A percentile compares a stretch with the other conserved stretches of the same genome.
Conservation (phyloP, 2,329 filamentous ascomycete genomes). For the Gyromitra esculenta region DNA sequence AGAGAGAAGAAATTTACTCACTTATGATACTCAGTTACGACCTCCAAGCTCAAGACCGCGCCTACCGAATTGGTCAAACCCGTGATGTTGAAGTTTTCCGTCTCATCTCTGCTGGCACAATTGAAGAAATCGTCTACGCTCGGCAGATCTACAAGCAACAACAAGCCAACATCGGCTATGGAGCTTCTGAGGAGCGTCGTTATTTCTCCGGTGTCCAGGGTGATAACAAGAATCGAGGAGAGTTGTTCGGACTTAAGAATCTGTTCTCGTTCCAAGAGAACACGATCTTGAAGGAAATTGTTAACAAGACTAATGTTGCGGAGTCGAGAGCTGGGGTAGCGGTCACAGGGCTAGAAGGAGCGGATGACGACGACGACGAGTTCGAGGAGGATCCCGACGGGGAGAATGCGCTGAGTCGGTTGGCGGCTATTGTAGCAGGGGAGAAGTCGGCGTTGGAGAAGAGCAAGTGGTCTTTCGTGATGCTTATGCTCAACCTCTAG, state of each 20-base stretch:
- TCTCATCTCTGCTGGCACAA: conserved; percentile 86
- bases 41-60: conserved; percentile 93
- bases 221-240: conserved; percentile 81
- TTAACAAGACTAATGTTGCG: conserved; percentile 97
- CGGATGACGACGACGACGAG: conserved; percentile 66
- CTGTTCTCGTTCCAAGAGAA: conserved; percentile 83
- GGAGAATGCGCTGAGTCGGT: conserved; percentile 75
- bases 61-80: conserved; percentile 92
- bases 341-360: conserved; percentile 77
- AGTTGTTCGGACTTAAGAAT: conserved; percentile 91
- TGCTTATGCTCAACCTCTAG: background rate
- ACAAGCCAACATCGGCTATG: conserved; percentile 97
- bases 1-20: background rate
- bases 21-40: conserved; percentile 71
- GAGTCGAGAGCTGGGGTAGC: conserved; percentile 87
- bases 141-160: conserved; percentile 99
- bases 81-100: conserved; percentile 96
- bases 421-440: conserved; percentile 66
- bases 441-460: conserved; percentile 41
- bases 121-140: conserved; percentile 97
- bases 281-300: conserved; percentile 88
- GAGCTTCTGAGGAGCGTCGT: conserved; percentile 85
- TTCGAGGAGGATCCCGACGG: conserved; percentile 72
- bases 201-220: conserved; percentile 97
- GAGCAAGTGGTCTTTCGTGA: conserved; percentile 55